Evolutionary conservation across 2,329 filamentous ascomycete genomes (phyloP), one percentile per base, ranked within the genome.

Genomic region (Harringtonia lauricola): DNA sequence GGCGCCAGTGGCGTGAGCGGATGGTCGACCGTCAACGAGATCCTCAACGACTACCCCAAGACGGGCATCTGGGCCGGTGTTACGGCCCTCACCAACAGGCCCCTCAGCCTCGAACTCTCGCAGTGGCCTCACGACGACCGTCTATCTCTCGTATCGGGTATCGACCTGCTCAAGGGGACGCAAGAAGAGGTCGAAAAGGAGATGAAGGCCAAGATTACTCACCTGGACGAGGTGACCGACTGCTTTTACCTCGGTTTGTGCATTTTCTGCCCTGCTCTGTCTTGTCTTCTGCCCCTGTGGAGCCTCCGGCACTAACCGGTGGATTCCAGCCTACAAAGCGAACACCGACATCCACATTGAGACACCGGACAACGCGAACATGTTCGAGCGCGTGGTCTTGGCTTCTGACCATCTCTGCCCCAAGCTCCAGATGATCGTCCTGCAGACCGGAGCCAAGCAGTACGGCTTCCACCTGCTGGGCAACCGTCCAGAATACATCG

Each of bases 401-500:
- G 57, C 61, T 18, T 49, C 60, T 17, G 59, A 64, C 45, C 45
- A 45, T 24, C 54, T 63, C 15, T 61, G 53, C 50, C 56, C 49
- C 37, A 53, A 31, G 31, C 61, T 58, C 49, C 61, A 62, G 56
- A 65, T 60, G 53, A 58, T 60, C 24, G 52, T 64, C 17, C 53
- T 60, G 14, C 57, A 58, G 42, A 62, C 58, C 7, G 60, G 60
- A 19, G 54, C 58, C 18, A 63, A 64, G 49, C 55, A 56, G 30
- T 65, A 64, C 53, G 65, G 65, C 39, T 64, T 61, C 47, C 64
- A 68, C 43, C 59, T 66, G 39, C 54, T 65, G 10, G 58, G 58
- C 28, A 58, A 61, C 31, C 56, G 61, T 30, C 63, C 63, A 1
- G 57, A 54, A 18, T 57, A 59, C 45, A 59, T 64, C 46, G 52